phyloP scores from a whole-genome alignment of 352 stramenopile genomes.

The Thalassiosira livingstoniorum region DNA sequence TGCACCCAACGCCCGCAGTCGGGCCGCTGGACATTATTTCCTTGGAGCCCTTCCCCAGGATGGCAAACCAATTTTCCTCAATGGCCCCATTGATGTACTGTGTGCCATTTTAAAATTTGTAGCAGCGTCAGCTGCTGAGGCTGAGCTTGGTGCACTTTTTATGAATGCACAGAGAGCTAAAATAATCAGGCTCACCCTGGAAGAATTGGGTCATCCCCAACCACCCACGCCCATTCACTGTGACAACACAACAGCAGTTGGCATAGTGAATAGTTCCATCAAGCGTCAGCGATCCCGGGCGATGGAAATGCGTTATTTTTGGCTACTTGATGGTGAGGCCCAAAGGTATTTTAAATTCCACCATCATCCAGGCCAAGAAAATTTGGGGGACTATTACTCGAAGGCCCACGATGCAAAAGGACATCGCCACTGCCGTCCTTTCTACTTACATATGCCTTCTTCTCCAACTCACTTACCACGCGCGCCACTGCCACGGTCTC shows the following conservation, averaged over 20 bases:
- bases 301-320: conserved; percentile 11
- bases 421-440: not conserved
- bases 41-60: conserved; percentile 5
- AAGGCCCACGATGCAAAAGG: not conserved
- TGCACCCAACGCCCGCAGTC: conserved; percentile 32
- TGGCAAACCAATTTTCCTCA: conserved; percentile 9
- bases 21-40: conserved; percentile 37
- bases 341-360: not conserved
- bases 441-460: not conserved
- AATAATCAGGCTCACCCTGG: conserved; percentile 8
- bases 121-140: conserved; percentile 28
- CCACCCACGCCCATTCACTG: conserved; percentile 16
- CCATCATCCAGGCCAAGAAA: not conserved
- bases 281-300: conserved; percentile 1
- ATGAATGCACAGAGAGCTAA: conserved; percentile 30
- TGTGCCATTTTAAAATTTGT: conserved; percentile 27
- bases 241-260: conserved; percentile 11
- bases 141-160: conserved; percentile 26
- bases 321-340: not conserved
- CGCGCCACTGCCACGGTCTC: no score
- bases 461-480: not conserved
- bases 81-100: conserved; percentile 14
- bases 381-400: not conserved
- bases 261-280: conserved; percentile 9
- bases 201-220: conserved; percentile 28